Evolutionary conservation across 2,329 filamentous ascomycete species (phyloP).

Genomic region (Nigrospora sphaerica): DNA sequence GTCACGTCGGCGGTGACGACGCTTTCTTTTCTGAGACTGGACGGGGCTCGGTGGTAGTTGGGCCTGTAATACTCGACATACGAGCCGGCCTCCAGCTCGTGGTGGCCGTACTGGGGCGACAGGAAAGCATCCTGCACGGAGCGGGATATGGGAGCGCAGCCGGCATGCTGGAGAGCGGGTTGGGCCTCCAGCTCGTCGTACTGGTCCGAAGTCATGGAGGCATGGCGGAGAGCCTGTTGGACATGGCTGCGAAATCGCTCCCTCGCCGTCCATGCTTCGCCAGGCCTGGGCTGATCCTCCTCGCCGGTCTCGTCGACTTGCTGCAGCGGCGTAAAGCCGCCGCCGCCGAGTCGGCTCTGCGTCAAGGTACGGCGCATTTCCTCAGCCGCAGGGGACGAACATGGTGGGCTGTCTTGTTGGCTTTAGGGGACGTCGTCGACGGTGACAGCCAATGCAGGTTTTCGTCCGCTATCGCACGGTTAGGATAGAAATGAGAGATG

Average conservation of each 20-base stretch:
- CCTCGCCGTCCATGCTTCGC: neutral
- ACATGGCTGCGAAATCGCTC: conserved; percentile 3
- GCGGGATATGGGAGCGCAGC: neutral
- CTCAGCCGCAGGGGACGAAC: no score
- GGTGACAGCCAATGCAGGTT: no score
- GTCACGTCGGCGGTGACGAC: conserved; percentile 2
- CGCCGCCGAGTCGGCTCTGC: neutral
- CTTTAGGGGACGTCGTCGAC: no score
- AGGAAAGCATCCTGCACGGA: neutral
- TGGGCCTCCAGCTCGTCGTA: conserved; percentile 1
- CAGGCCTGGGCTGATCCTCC: neutral
- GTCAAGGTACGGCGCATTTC: conserved; percentile 1
- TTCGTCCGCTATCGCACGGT: no score
- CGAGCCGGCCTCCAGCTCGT: conserved; percentile 1
- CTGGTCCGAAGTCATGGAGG: neutral
- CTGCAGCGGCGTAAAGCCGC: conserved; percentile 4
- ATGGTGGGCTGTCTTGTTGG: no score
- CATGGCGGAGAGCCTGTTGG: conserved; percentile 1
- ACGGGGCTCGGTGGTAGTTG: conserved; percentile 2
- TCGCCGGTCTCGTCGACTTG: conserved; percentile 3
- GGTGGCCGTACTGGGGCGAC: neutral
- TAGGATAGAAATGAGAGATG: no score
- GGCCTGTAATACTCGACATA: conserved; percentile 4
- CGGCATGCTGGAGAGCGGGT: neutral
- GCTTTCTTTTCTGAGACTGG: conserved; percentile 4